Percentiles rank a stretch among this genome's conserved stretches.
Evolutionary conservation across 352 stramenopile genomes (phyloP).

Genomic region (Globisporangium rhizosaccharum): DNA sequence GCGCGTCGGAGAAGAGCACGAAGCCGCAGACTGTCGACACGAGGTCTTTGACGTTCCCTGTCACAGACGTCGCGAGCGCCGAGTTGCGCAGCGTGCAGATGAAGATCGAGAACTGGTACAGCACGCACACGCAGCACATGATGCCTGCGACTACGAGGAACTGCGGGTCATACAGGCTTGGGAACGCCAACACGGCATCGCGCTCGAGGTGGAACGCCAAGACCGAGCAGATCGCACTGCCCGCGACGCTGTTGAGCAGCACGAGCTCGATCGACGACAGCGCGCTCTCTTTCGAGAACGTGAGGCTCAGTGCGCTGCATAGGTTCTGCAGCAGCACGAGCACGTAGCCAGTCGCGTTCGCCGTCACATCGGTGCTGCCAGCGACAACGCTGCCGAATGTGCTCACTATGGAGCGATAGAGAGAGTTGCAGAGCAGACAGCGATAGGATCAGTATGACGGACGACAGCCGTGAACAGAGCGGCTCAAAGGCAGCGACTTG

Average conservation of each 20-base stretch:
- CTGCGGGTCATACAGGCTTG: conserved; percentile 15
- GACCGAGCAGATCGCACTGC: conserved; percentile 33
- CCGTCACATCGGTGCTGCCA: conserved; percentile 47
- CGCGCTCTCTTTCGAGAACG: conserved; percentile 60
- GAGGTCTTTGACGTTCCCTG: conserved; percentile 73
- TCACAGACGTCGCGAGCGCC: conserved; percentile 67
- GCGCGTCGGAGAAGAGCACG: conserved; percentile 52
- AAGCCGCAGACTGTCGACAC: conserved; percentile 55
- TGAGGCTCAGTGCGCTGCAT: conserved; percentile 54
- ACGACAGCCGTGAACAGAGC: not conserved
- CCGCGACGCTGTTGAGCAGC: conserved; percentile 45
- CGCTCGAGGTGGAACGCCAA: conserved; percentile 38
- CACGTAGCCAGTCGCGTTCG: conserved; percentile 36
- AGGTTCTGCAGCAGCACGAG: conserved; percentile 69
- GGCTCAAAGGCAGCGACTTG: not conserved
- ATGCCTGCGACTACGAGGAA: conserved; percentile 32
- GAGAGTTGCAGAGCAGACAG: too few relatives aligned
- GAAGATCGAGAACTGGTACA: conserved; percentile 74
- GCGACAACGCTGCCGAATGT: conserved; percentile 49
- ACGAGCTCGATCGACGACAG: conserved; percentile 50
- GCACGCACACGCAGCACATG: conserved; percentile 64
- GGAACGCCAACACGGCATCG: conserved; percentile 31
- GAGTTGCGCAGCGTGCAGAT: conserved; percentile 66
- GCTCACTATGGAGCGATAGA: conserved; percentile 31
- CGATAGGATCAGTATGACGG: too few relatives aligned